Percentiles rank a stretch among this genome's conserved stretches.
Conservation (phyloP, 2,329 filamentous ascomycete genomes). For the Neonectria faginata region DNA sequence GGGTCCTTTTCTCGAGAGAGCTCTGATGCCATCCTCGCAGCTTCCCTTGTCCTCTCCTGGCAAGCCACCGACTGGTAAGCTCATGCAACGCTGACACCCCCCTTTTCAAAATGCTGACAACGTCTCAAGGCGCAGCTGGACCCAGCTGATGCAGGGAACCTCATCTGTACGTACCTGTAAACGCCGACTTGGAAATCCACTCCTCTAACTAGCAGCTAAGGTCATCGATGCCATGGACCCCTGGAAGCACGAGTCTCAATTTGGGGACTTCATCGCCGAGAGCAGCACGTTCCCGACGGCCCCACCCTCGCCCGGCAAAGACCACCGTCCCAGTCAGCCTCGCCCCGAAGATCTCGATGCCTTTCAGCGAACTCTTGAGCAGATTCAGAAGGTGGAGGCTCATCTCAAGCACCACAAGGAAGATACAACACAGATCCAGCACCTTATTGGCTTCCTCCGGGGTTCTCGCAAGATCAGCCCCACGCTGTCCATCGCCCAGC, state of each 20-base stretch:
- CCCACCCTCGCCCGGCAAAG: conserved; percentile 70
- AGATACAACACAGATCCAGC: conserved; percentile 74
- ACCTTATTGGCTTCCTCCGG: conserved; percentile 79
- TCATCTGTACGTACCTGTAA: conserved; percentile 75
- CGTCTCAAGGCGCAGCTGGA: conserved; percentile 85
- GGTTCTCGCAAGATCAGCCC: conserved; percentile 78
- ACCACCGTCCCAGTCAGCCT: conserved; percentile 71
- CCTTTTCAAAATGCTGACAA: conserved; percentile 35
- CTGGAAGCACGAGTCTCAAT: conserved; percentile 91
- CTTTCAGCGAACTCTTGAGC: conserved; percentile 74
- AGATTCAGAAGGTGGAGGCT: conserved; percentile 75
- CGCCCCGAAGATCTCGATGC: conserved; percentile 77
- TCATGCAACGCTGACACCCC: conserved; percentile 12
- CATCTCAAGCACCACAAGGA: conserved; percentile 77
- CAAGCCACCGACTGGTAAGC: conserved; percentile 94
- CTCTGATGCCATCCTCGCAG: conserved; percentile 90
- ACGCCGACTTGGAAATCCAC: not conserved
- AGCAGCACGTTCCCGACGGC: conserved; percentile 79
- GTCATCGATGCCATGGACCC: conserved; percentile 91
- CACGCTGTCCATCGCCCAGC: conserved; percentile 78
- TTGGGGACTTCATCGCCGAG: conserved; percentile 83
- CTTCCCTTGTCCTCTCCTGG: conserved; percentile 93
- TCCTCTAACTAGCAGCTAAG: conserved; percentile 61
- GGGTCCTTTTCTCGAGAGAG: conserved; percentile 85
- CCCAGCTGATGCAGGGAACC: conserved; percentile 90